phyloP scores from a whole-genome alignment of 2,329 filamentous ascomycete genomes.

The Fusarium cicatricum region DNA sequence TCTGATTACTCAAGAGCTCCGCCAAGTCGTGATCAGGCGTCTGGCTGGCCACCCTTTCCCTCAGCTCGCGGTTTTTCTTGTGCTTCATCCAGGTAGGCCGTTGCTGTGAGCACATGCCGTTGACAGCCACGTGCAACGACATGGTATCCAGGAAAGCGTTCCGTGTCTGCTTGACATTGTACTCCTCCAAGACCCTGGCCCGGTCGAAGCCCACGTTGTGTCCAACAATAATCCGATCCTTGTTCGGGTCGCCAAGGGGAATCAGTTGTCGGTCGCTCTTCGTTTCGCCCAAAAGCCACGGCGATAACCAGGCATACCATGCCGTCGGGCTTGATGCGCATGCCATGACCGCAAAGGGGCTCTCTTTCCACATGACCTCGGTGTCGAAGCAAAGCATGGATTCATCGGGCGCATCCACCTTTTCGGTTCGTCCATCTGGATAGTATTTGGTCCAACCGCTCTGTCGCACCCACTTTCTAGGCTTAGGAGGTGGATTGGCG shows the following conservation, averaged over 20 bases:
- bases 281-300: constrained; percentile 89
- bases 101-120: constrained; percentile 98
- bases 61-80: constrained; percentile 85
- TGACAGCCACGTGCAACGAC: constrained; percentile 96
- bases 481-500: constrained; percentile 65
- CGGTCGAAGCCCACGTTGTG: constrained; percentile 97
- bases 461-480: constrained; percentile 75
- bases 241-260: constrained; percentile 79
- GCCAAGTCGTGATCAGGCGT: constrained; percentile 76
- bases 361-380: constrained; percentile 95
- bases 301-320: constrained; percentile 98
- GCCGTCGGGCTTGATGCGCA: constrained; percentile 88
- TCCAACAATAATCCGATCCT: constrained; percentile 82
- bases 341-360: constrained; percentile 93
- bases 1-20: constrained; percentile 72
- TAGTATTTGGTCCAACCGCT: constrained; percentile 98
- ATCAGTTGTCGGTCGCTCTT: constrained; percentile 81
- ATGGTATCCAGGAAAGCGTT: constrained; percentile 96
- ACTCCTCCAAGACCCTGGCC: constrained; percentile 88
- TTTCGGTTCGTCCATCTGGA: constrained; percentile 73
- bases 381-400: constrained; percentile 91
- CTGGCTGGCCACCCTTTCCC: constrained; percentile 79
- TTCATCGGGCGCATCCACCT: constrained; percentile 80
- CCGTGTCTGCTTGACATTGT: constrained; percentile 80
- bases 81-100: constrained; percentile 98